Conservation (phyloP, 192 early-diverging fungal species). For the Coemansia sp. region DNA sequence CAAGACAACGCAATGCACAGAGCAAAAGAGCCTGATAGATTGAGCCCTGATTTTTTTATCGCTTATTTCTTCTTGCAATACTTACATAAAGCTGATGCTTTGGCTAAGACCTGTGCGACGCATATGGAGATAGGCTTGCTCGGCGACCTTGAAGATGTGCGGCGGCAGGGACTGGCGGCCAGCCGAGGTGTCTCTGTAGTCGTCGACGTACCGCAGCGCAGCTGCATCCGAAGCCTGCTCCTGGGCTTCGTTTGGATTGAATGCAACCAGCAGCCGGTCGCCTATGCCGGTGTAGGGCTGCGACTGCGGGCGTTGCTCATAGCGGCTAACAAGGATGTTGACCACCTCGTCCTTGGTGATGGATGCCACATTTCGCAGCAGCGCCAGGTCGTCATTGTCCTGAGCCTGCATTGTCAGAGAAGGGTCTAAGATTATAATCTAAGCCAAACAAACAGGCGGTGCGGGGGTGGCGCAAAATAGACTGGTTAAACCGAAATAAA, state of each 20-base stretch:
- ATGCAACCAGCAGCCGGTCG: slow-evolving; percentile 66
- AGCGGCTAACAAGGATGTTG: slow-evolving; percentile 37
- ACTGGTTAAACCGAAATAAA: neutral
- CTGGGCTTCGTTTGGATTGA: slow-evolving; percentile 64
- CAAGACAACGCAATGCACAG: neutral
- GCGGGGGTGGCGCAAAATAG: slow-evolving; percentile 3
- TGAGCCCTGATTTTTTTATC: too few relatives aligned
- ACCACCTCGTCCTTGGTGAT: slow-evolving; percentile 34
- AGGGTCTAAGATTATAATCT: neutral
- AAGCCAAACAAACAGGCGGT: neutral
- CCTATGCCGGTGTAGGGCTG: slow-evolving; percentile 72
- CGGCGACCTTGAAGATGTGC: slow-evolving; percentile 84
- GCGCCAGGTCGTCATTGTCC: slow-evolving; percentile 55
- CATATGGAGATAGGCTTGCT: slow-evolving; percentile 87
- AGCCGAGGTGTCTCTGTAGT: slow-evolving; percentile 66
- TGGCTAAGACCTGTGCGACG: slow-evolving; percentile 83
- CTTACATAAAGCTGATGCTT: slow-evolving; percentile 83
- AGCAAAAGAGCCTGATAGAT: too few relatives aligned
- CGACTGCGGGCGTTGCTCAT: slow-evolving; percentile 43
- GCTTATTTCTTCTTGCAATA: neutral
- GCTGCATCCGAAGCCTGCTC: slow-evolving; percentile 60
- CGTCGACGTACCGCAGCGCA: slow-evolving; percentile 71
- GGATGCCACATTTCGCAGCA: slow-evolving; percentile 23
- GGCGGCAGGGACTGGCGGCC: slow-evolving; percentile 58
- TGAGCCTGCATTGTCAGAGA: slow-evolving; percentile 35